phyloP scores from a whole-genome alignment of 139 green algal genomes.

The Micractinium conductrix region DNA sequence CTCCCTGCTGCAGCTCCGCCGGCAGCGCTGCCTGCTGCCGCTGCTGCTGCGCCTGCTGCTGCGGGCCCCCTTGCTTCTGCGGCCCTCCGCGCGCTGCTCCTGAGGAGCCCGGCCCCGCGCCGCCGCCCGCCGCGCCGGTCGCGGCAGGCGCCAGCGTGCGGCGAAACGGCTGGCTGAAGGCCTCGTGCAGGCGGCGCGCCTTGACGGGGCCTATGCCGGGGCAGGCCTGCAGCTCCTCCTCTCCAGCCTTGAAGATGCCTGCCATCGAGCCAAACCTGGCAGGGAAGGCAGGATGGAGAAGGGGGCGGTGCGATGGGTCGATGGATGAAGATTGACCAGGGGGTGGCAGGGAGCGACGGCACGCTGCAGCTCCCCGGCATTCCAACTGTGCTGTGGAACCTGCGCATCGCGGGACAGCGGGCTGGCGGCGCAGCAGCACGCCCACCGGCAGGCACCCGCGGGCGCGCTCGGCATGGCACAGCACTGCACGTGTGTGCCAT shows the following conservation, averaged over 20 bases:
- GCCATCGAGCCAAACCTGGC: conserved; percentile 46
- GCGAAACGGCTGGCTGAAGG: conserved; percentile 39
- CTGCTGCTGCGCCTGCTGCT: background rate
- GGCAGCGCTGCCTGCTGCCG: background rate
- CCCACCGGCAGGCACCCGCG: no score
- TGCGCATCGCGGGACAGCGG: no score
- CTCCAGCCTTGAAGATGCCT: conserved; percentile 42
- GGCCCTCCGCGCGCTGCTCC: no score
- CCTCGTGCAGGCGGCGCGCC: conserved; percentile 70
- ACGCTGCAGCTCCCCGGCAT: no score
- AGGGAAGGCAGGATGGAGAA: background rate
- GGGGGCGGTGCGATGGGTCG: background rate
- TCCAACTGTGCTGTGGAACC: no score
- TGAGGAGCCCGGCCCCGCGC: background rate
- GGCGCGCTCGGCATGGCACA: no score
- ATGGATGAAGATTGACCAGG: background rate
- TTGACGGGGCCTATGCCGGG: conserved; percentile 93
- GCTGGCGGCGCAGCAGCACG: no score
- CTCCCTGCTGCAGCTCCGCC: background rate
- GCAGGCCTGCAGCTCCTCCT: conserved; percentile 75
- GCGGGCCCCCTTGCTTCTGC: background rate
- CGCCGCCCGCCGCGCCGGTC: no score
- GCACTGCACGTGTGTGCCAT: no score
- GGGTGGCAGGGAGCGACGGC: no score
- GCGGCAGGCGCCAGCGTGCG: no score